phyloP scores from a whole-genome alignment of 1,139 yeast genomes.

The Debaryomyces robertsiae region DNA sequence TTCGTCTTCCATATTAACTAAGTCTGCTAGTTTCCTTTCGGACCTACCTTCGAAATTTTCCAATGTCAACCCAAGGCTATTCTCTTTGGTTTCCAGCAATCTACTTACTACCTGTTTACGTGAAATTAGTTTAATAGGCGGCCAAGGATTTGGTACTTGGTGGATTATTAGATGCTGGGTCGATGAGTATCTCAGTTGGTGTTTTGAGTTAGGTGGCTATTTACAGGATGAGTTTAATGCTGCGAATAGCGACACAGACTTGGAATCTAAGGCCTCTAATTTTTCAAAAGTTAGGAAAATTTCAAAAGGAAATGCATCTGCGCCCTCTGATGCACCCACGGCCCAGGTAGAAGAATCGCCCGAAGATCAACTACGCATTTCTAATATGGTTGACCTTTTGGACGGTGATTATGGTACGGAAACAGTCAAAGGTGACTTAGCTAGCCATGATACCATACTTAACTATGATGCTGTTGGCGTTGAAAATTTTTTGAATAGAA shows the following conservation, averaged over 20 bases:
- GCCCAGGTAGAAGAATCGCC: slow-evolving; percentile 9
- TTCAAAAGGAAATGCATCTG: not conserved
- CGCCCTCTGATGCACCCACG: not conserved
- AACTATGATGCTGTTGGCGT: slow-evolving; percentile 18
- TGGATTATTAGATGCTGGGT: slow-evolving; percentile 80
- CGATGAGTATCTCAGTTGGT: slow-evolving; percentile 71
- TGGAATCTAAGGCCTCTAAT: not conserved
- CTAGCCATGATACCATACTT: slow-evolving; percentile 13
- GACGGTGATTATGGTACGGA: slow-evolving; percentile 26
- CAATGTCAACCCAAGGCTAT: slow-evolving; percentile 55
- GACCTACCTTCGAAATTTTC: slow-evolving; percentile 52
- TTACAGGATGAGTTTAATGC: slow-evolving; percentile 36
- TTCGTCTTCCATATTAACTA: slow-evolving; percentile 9
- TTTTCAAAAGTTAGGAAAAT: slow-evolving; percentile 1
- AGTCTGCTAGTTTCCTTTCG: slow-evolving; percentile 29
- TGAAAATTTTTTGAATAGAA: slow-evolving; percentile 16
- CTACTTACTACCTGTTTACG: slow-evolving; percentile 65
- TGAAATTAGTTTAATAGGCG: slow-evolving; percentile 61
- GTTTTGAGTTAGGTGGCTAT: slow-evolving; percentile 71
- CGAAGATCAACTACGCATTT: slow-evolving; percentile 9
- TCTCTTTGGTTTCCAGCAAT: slow-evolving; percentile 56
- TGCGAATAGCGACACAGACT: not conserved
- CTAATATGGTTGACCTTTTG: slow-evolving; percentile 31
- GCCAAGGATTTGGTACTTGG: slow-evolving; percentile 73
- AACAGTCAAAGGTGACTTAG: slow-evolving; percentile 10